phyloP scores from a whole-genome alignment of 768 basidiomycete genomes.

The Amanita subjunquillea region DNA sequence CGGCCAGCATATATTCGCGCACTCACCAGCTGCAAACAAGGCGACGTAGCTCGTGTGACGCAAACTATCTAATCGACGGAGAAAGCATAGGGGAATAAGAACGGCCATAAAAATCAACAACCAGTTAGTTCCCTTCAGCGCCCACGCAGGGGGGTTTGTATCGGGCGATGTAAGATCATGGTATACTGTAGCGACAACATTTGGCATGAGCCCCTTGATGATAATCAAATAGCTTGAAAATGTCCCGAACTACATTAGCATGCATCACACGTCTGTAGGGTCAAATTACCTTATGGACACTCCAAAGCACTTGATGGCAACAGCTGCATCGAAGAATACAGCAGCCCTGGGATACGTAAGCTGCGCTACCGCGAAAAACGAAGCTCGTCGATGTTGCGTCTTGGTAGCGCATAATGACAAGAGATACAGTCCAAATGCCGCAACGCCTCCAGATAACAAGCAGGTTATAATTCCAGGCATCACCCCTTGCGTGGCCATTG shows the following conservation, averaged over 20 bases:
- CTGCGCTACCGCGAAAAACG: constrained; percentile 75
- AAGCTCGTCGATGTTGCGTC: constrained; percentile 64
- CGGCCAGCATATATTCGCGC: background rate
- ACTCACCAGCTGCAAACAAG: constrained; percentile 79
- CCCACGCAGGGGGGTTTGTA: constrained; percentile 65
- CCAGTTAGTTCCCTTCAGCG: constrained; percentile 75
- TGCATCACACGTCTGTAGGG: constrained; percentile 5
- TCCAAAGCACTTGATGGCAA: constrained; percentile 95
- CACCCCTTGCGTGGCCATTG: constrained; percentile 83
- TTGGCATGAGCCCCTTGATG: constrained; percentile 88
- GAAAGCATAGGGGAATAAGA: constrained; percentile 73
- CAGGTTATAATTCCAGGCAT: constrained; percentile 89
- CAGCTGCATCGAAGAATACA: constrained; percentile 86
- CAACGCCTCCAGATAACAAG: constrained; percentile 64
- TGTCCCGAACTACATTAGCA: background rate
- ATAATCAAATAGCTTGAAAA: constrained; percentile 72
- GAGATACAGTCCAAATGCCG: constrained; percentile 82
- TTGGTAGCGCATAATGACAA: constrained; percentile 75
- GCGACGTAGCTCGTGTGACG: constrained; percentile 89
- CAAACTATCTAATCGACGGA: constrained; percentile 75
- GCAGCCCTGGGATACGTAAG: constrained; percentile 86
- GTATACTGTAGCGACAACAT: constrained; percentile 75
- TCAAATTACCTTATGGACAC: constrained; percentile 74
- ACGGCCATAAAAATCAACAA: constrained; percentile 66
- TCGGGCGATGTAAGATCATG: constrained; percentile 61